These are phyloP conservation scores for Vitis riparia DNA, from an alignment of 164 flowering plant genomes.

Conservation along the genomic window DNA sequence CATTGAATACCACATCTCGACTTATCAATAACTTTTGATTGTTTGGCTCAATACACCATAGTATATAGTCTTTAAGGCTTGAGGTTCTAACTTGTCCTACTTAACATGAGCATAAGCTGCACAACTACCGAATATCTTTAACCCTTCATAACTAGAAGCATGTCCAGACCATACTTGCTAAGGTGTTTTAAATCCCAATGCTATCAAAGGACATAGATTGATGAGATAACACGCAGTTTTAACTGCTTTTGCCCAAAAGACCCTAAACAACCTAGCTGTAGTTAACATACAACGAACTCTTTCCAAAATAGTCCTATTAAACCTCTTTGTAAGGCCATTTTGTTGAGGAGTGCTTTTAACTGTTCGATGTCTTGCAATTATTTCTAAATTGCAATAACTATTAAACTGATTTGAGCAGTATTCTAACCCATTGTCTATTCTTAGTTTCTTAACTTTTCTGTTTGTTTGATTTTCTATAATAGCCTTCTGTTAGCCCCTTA, in stretches of 20 bases:
- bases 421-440: conserved; percentile 3
- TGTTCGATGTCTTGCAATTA: conserved; percentile 6
- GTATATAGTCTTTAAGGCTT: conserved; percentile 5
- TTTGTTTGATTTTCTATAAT: conserved; percentile 5
- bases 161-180: neutral
- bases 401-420: neutral
- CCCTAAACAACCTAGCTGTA: neutral
- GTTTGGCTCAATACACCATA: too few species aligned
- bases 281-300: conserved; percentile 1
- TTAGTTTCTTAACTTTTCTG: neutral
- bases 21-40: too few species aligned
- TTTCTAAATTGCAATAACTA: neutral
- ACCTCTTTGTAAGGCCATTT: conserved; percentile 11
- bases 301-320: conserved; percentile 5
- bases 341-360: conserved; percentile 7
- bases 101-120: conserved; percentile 8
- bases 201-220: neutral
- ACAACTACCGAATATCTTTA: conserved; percentile 9
- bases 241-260: conserved; percentile 5
- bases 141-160: neutral
- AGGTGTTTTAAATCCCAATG: conserved; percentile 1
- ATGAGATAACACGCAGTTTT: neutral
- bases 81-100: conserved; percentile 2
- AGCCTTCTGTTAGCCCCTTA: neutral
- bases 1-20: too few species aligned